Conservation (phyloP, 345 rosid species). For the Sonneratia caseolaris region DNA sequence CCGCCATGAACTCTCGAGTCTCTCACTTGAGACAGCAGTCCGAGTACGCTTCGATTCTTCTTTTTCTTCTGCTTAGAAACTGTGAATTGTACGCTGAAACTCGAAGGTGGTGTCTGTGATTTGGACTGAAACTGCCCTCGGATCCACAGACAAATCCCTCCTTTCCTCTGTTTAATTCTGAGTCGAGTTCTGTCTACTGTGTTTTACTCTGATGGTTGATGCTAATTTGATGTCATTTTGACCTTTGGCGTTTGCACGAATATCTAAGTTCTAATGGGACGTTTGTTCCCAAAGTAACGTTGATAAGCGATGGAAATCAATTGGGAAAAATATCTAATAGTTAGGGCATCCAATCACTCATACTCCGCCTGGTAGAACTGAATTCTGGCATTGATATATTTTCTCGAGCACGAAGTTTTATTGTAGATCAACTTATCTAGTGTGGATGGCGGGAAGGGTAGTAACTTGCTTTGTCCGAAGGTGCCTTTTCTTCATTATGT, state of each 20-base stretch:
- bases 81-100: neutral
- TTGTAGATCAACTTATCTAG: too few relatives aligned
- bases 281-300: neutral
- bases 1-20: conserved; percentile 69
- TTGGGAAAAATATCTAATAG: neutral
- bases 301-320: neutral
- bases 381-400: too few relatives aligned
- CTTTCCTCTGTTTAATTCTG: neutral
- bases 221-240: neutral
- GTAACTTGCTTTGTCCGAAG: too few relatives aligned
- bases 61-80: neutral
- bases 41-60: conserved; percentile 32
- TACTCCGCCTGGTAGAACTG: neutral
- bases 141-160: neutral
- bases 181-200: neutral
- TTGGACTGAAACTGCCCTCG: neutral
- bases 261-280: neutral
- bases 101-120: neutral
- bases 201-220: neutral
- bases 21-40: conserved; percentile 53
- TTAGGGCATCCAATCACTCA: neutral
- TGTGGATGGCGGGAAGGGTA: too few relatives aligned
- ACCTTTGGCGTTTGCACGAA: neutral
- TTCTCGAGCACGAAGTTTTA: too few relatives aligned
- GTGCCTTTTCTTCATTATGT: too few relatives aligned